Evolutionary conservation across 768 basidiomycete species (phyloP), one percentile per base, ranked within the genome.

Genomic region (Cystobasidium tubakii): DNA sequence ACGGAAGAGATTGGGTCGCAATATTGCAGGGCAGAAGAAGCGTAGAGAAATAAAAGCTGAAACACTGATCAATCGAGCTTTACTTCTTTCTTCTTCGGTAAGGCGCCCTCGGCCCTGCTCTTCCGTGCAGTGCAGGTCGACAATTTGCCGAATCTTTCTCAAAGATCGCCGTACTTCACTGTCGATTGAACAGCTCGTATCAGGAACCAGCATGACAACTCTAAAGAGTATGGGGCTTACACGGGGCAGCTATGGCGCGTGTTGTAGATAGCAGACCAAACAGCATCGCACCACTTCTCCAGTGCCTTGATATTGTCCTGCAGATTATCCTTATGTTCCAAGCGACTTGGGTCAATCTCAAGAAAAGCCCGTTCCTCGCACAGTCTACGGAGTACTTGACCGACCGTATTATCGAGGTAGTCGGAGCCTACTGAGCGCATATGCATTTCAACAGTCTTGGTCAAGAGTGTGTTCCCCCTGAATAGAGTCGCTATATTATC

Each of bases 41-140:
- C 92, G 86, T 53, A 94, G 84, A 81, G 93, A 94, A 79, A 89
- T 87, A 79, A 94, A 93, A 0, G 92, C 91, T 42, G 89, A 90
- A 53, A 94, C 89, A 77, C 89, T 88, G 79, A 92, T 91, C 85
- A 86, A 87, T 39, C 87, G 89, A 36, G 91, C 77, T 34, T 77
- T 77, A 60, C 44, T 65, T 62, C 73, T 53, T 66, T 75, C 50
- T 31, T 36, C 43, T 39, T 36, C 36, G 1, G 33, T 4, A 23
- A 55, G n/a, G 12, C 55, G 69, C 6, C 29, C 33, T 1, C 21
- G 7, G 15, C 74, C 75, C 27, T 76, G 67, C 29, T 50, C 50
- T 4, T 31, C 0, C 19, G 65, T 66, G 60, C 76, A 80, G 36
- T 76, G 73, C 23, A 63, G 67, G 36, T 57, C 55, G 29, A 78